These are phyloP conservation scores for Dictyostelium capitatum DNA, from an alignment of 78 protist genomes.

Conservation along the genomic window DNA sequence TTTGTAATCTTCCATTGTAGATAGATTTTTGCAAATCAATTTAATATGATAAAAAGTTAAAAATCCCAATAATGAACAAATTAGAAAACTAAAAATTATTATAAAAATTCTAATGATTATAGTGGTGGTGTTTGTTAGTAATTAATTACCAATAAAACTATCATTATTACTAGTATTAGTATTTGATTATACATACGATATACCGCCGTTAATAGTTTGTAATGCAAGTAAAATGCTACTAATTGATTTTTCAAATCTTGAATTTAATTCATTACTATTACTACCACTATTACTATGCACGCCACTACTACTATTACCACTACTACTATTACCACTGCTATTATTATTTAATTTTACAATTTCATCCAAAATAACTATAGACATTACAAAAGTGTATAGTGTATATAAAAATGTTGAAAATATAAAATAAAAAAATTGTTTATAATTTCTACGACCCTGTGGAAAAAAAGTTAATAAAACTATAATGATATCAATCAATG, in stretches of 20 bases:
- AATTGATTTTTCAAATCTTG: conserved; percentile 9
- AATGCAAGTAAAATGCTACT: background rate
- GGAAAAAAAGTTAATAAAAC: too few species aligned
- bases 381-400: conserved; percentile 4
- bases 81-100: conserved; percentile 27
- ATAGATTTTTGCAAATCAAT: conserved; percentile 6
- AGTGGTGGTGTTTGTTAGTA: too few species aligned
- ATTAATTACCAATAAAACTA: too few species aligned
- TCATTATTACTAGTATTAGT: background rate
- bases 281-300: background rate
- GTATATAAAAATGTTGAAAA: background rate
- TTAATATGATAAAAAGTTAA: conserved; percentile 19
- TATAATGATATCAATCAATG: too few species aligned
- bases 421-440: conserved; percentile 23
- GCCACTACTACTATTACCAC: background rate
- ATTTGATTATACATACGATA: background rate
- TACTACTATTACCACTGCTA: background rate
- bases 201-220: background rate
- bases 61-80: background rate
- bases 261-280: conserved; percentile 9
- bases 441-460: conserved; percentile 33
- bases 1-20: conserved; percentile 41
- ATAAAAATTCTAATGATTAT: conserved; percentile 9
- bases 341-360: background rate
- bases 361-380: conserved; percentile 3